Conservation (phyloP, 805 yeast genomes). For the Monosporozyma aerobia region DNA sequence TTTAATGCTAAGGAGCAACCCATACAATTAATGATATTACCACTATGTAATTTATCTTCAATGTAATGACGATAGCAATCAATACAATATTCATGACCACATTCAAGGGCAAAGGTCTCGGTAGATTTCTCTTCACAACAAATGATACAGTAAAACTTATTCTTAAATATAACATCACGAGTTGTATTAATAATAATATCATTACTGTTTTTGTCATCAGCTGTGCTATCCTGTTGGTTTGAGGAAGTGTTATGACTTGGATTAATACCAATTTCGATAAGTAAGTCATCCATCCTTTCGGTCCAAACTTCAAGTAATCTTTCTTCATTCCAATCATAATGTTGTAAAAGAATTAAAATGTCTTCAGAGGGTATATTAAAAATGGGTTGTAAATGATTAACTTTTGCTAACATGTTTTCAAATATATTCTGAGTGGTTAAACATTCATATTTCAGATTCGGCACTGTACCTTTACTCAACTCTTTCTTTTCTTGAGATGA, state of each 20-base stretch:
- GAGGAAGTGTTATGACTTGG: not conserved
- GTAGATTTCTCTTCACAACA: constrained; percentile 53
- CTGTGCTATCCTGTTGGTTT: not conserved
- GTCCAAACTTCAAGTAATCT: constrained; percentile 47
- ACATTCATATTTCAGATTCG: constrained; percentile 24
- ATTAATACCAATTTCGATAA: constrained; percentile 29
- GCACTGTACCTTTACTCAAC: constrained; percentile 15
- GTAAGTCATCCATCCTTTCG: constrained; percentile 33
- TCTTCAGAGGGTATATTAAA: constrained; percentile 23
- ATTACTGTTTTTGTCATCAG: not conserved
- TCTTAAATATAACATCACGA: constrained; percentile 12
- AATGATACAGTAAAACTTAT: constrained; percentile 46
- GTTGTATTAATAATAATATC: not conserved
- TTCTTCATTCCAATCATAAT: constrained; percentile 53
- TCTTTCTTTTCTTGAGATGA: constrained; percentile 7
- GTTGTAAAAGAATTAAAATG: constrained; percentile 37
- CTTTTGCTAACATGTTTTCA: constrained; percentile 22
- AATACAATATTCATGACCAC: constrained; percentile 64
- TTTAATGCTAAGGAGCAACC: constrained; percentile 38
- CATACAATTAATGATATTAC: constrained; percentile 55
- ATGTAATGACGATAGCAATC: constrained; percentile 61
- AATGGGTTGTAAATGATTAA: constrained; percentile 24
- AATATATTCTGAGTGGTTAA: constrained; percentile 29
- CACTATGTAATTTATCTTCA: constrained; percentile 33
- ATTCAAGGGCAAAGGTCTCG: constrained; percentile 43